Conservation (phyloP, 148 eudicot genomes). For the Spergularia bocconei region DNA sequence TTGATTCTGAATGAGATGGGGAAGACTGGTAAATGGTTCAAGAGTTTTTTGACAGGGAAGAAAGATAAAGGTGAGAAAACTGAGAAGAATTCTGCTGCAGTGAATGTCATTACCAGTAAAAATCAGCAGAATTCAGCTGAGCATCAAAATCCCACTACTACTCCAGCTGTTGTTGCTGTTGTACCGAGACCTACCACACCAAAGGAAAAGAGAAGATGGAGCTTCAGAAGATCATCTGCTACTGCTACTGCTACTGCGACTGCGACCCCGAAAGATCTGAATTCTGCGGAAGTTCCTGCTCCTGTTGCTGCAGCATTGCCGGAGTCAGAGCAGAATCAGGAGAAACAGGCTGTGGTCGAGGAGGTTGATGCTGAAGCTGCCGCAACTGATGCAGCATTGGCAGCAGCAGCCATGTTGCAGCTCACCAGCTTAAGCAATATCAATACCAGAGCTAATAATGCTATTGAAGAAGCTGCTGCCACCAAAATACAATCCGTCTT, state of each 20-base stretch:
- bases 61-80: constrained; percentile 37
- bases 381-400: constrained; percentile 41
- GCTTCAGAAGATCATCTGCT: constrained; percentile 77
- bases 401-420: constrained; percentile 41
- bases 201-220: constrained; percentile 84
- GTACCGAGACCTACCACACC: constrained; percentile 51
- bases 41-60: constrained; percentile 54
- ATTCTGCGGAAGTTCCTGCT: neutral
- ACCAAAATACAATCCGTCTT: constrained; percentile 73
- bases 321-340: constrained; percentile 33
- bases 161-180: constrained; percentile 19
- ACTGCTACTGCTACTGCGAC: constrained; percentile 39
- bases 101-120: neutral
- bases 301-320: neutral
- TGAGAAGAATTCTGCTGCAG: constrained; percentile 7
- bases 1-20: constrained; percentile 52
- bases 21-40: constrained; percentile 77
- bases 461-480: constrained; percentile 56
- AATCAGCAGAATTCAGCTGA: neutral
- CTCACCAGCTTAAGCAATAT: constrained; percentile 14
- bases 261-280: constrained; percentile 17
- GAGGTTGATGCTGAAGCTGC: constrained; percentile 31
- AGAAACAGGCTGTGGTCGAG: constrained; percentile 46
- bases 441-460: constrained; percentile 22
- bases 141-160: constrained; percentile 32